phyloP scores from a whole-genome alignment of 1,139 yeast genomes.

The Suhomyces anneliseae region DNA sequence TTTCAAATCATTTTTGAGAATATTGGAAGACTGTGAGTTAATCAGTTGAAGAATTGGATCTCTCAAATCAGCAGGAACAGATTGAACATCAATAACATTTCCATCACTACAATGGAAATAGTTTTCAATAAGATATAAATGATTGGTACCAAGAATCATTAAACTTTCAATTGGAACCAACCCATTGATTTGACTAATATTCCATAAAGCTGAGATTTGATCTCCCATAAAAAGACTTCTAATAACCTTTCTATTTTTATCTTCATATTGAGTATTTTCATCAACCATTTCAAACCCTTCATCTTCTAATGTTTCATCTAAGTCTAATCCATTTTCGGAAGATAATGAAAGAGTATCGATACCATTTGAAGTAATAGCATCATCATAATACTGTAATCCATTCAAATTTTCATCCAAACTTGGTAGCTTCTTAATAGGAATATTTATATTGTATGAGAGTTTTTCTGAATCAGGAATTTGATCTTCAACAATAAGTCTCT shows the following conservation, averaged over 20 bases:
- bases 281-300: slow-evolving; percentile 48
- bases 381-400: slow-evolving; percentile 6
- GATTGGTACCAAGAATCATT: slow-evolving; percentile 62
- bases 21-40: slow-evolving; percentile 32
- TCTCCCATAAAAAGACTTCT: slow-evolving; percentile 73
- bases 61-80: slow-evolving; percentile 58
- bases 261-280: slow-evolving; percentile 48
- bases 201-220: slow-evolving; percentile 67
- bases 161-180: slow-evolving; percentile 72
- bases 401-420: slow-evolving; percentile 2
- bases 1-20: slow-evolving; percentile 20
- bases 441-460: slow-evolving; percentile 38
- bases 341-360: slow-evolving; percentile 31
- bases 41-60: slow-evolving; percentile 69
- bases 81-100: slow-evolving; percentile 67
- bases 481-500: slow-evolving; percentile 53
- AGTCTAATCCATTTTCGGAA: slow-evolving; percentile 13
- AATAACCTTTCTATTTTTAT: slow-evolving; percentile 70
- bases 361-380: slow-evolving; percentile 15
- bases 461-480: slow-evolving; percentile 47
- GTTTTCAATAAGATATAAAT: slow-evolving; percentile 66
- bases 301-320: slow-evolving; percentile 14
- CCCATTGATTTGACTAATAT: slow-evolving; percentile 72
- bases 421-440: slow-evolving; percentile 35
- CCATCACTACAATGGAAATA: slow-evolving; percentile 60